Evolutionary conservation across 371 early-diverging fungal species (phyloP), one percentile per base, ranked within the genome.

Genomic region (Apophysomyces elegans): DNA sequence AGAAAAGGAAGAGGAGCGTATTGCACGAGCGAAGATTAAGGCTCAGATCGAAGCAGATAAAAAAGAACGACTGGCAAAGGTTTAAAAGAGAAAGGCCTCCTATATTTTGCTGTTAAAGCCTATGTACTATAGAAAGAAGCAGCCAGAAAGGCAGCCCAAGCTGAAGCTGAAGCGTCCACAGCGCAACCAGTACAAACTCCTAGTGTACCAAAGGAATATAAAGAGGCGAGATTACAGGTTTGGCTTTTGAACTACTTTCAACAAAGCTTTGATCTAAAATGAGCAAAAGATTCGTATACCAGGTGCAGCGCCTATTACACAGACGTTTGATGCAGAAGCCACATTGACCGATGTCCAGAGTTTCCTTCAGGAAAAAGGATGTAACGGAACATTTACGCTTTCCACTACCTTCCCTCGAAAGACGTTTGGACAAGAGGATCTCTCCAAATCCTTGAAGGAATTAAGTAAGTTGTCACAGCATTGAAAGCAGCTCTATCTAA

Each of bases 1-100:
- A 45, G 93, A 95, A 68, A 93, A 94, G 78, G 93, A 91, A 61
- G 86, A 86, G 32, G 96, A 96, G 9, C 85, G 80, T 59, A 35
- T 82, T 32, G 96, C 96, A 11, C 89, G 86, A 50, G 88, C 84
- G 36, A 84, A 87, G 61, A 91, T 96, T 65, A 90, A 90, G 76
- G 88, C 88, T n/a, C 90, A 92, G 75, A 93, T 96, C 66, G 96
- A 95, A 70, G 84, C 83, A 37, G 96, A 96, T 70, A 94, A 91
- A 75, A 79, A 74, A 18, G 94, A 91, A 64, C 78, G 95, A 41
- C 85, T 85, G 11, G 87, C 88, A 12, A 75, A 83, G 78, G 79
- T 64, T 72, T 62, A 26, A 7, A 47, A 14, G 16, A 26, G 32
- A 26, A 26, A 26, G 32, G 3, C 6, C 41, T 38, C 58, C 0